Base-by-base conservation (phyloP, 2,329 filamentous ascomycete species). In the Ophiocordyceps camponoti-leonardi region DNA sequence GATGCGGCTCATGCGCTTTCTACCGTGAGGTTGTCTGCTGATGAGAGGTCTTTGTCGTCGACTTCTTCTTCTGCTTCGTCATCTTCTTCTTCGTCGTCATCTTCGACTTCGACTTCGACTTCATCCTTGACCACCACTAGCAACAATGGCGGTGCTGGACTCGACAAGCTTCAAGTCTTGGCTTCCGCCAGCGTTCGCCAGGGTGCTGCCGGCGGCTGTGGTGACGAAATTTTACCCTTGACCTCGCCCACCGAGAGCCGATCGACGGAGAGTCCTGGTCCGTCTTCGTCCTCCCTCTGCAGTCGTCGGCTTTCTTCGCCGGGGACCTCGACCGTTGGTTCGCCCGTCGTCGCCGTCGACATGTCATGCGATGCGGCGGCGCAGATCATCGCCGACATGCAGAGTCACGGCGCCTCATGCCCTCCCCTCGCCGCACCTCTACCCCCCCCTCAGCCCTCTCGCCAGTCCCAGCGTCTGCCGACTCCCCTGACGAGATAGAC, bases 361-460 rank as follows among this genome's bases (percentile, higher is more conserved):
- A 61, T 62, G 60, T 59, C 59, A 2, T 61, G 60, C 47, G 56
- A 56, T 43, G 55, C 57, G 5, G 60, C 60, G 0, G 60, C 60
- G 1, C 54, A 57, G 7, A 62, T 67, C 30, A 63, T 67, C 16
- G 61, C 64, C 18, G 60, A 63, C 22, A 63, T 66, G 49, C 60
- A 65, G 19, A 55, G 58, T 13, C 48, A 52, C 7, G 56, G 63
- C 43, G 49, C 52, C 11, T 55, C 26, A 63, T 43, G 44, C 56
- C 8, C 49, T 50, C 2, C 22, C 6, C 22, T 23, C 22, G 4
- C 22, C 22, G 4, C 22, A 6, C 22, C 22, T 4, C 22, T 6
- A 23, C 22, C 22, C 56, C 8, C 49, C 50, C 2, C 41, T 50
- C 6, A 56, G 58, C 10, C 18, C 35, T 19, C n/a, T 39, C n/a